Evolutionary conservation across 2,329 filamentous ascomycete genomes (phyloP).

Genomic region (Aschersonia sp.): DNA sequence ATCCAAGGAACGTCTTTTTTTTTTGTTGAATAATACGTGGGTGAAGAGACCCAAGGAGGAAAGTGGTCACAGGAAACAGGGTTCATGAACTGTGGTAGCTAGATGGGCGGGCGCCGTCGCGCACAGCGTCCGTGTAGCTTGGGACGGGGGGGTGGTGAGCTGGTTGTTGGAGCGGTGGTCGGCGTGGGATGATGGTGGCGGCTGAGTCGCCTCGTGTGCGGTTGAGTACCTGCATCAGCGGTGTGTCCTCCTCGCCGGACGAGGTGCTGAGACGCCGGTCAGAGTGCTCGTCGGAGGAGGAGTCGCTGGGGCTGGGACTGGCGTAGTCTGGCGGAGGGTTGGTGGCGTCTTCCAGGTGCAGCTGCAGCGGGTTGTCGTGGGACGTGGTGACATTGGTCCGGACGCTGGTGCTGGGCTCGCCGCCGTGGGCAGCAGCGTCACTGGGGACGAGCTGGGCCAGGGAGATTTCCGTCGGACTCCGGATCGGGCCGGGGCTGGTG

Average conservation of each 20-base stretch:
- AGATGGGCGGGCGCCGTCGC: conserved; percentile 26
- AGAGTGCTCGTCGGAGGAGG: conserved; percentile 30
- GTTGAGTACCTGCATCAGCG: conserved; percentile 34
- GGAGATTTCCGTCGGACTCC: conserved; percentile 92
- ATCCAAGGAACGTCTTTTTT: too few relatives aligned
- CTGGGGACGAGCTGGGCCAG: conserved; percentile 67
- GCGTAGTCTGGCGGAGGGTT: conserved; percentile 60
- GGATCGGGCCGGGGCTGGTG: conserved; percentile 74
- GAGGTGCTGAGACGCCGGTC: conserved; percentile 44
- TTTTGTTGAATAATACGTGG: too few relatives aligned
- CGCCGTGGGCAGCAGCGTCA: conserved; percentile 55
- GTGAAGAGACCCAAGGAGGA: too few relatives aligned
- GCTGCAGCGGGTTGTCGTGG: conserved; percentile 20
- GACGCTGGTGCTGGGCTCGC: conserved; percentile 16
- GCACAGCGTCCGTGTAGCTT: conserved; percentile 41
- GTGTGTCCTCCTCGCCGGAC: conserved; percentile 45
- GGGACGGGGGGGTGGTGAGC: neutral
- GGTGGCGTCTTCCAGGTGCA: conserved; percentile 37
- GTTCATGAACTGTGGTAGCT: conserved; percentile 10
- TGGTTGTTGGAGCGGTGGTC: neutral
- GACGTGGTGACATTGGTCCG: conserved; percentile 8
- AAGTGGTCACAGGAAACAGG: too few relatives aligned
- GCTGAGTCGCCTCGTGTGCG: conserved; percentile 36
- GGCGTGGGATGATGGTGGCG: conserved; percentile 17
- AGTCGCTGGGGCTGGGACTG: conserved; percentile 49